Evolutionary conservation across 371 early-diverging fungal genomes (phyloP).

Genomic region (Mucor racemosus): DNA sequence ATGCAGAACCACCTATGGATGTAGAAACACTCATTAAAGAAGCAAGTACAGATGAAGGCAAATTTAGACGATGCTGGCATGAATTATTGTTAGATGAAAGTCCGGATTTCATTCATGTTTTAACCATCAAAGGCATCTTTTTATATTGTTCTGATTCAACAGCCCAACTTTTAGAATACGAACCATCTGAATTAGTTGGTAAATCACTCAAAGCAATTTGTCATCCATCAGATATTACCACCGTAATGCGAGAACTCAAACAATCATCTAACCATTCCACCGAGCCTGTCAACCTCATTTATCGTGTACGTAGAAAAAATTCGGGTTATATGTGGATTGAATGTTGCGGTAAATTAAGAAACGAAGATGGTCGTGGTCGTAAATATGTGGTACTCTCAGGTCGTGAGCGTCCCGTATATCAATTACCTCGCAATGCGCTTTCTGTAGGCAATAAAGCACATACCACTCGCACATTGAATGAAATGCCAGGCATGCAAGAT

Average conservation of each 20-base stretch:
- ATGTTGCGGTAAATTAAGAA: conserved; percentile 59
- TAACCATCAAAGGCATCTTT: conserved; percentile 69
- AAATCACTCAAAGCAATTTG: conserved; percentile 59
- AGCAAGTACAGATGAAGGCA: conserved; percentile 38
- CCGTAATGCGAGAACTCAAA: conserved; percentile 67
- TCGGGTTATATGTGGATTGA: conserved; percentile 68
- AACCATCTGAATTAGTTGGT: conserved; percentile 58
- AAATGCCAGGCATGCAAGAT: conserved; percentile 36
- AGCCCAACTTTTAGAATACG: conserved; percentile 50
- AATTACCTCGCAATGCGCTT: conserved; percentile 27
- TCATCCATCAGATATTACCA: conserved; percentile 67
- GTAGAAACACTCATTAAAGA: conserved; percentile 39
- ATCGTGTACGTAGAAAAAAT: conserved; percentile 58
- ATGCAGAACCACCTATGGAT: conserved; percentile 27
- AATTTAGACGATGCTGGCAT: conserved; percentile 36
- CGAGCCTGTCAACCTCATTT: conserved; percentile 56
- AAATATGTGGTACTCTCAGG: conserved; percentile 68
- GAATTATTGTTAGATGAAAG: conserved; percentile 43
- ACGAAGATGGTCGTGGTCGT: conserved; percentile 61
- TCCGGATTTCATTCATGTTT: conserved; percentile 64
- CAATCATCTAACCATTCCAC: conserved; percentile 42
- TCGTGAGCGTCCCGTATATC: conserved; percentile 53
- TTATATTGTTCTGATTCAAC: conserved; percentile 58
- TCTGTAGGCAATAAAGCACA: conserved; percentile 27
- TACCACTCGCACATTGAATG: not conserved